These are phyloP conservation scores for Camellia lanceoleosa DNA, from an alignment of 148 eudicot species.

Conservation along the genomic window DNA sequence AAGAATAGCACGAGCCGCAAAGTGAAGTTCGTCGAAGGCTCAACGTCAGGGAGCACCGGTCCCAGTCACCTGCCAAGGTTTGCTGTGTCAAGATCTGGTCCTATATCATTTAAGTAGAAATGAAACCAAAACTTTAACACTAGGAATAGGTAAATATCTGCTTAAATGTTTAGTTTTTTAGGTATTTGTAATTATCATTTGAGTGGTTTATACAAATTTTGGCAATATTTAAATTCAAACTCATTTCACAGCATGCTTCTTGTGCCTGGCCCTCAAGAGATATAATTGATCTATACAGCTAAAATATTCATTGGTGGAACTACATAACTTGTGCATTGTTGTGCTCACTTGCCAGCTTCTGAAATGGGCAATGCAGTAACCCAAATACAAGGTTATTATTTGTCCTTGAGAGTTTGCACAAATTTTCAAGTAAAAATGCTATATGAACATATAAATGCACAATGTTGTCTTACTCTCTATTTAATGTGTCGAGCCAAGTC, in stretches of 20 bases:
- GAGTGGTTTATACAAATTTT: conserved; percentile 1
- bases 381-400: too few species aligned
- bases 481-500: too few species aligned
- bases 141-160: neutral
- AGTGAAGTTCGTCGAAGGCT: conserved; percentile 63
- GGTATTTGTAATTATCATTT: neutral
- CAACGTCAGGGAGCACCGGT: conserved; percentile 75
- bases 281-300: neutral
- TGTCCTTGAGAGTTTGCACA: too few species aligned
- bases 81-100: conserved; percentile 95
- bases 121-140: neutral
- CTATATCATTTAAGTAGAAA: conserved; percentile 66
- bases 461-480: neutral
- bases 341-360: neutral
- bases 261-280: neutral
- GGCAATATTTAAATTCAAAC: neutral
- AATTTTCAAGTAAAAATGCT: too few species aligned
- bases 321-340: neutral
- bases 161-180: neutral
- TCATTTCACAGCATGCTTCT: neutral
- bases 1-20: conserved; percentile 45
- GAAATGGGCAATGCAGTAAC: too few species aligned
- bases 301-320: neutral
- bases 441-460: too few species aligned
- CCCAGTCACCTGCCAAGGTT: conserved; percentile 91